These are phyloP conservation scores for Parachaetomium inaequale DNA, from an alignment of 495 filamentous ascomycete species.

Conservation along the genomic window DNA sequence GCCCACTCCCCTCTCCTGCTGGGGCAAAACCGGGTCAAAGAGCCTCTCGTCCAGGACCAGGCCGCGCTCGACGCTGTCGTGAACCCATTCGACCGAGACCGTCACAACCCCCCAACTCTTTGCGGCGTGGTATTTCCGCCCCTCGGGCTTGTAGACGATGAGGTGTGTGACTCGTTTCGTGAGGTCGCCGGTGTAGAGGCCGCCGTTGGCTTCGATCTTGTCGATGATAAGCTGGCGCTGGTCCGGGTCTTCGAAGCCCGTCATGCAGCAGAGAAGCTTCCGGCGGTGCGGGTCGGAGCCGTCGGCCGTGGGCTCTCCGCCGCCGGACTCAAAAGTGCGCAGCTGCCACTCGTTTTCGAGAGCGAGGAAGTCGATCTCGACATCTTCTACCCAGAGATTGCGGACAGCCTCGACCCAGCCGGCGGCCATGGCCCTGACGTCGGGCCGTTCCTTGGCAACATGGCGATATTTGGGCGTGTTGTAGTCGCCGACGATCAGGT, in stretches of 20 bases:
- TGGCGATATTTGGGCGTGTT: slow-evolving; percentile 92
- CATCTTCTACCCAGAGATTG: slow-evolving; percentile 74
- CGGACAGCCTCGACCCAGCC: slow-evolving; percentile 84
- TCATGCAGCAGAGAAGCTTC: slow-evolving; percentile 75
- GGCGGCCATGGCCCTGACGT: slow-evolving; percentile 73
- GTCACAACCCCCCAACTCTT: slow-evolving; percentile 72
- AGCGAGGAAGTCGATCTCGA: slow-evolving; percentile 67
- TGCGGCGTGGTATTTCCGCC: slow-evolving; percentile 86
- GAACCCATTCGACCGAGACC: slow-evolving; percentile 79
- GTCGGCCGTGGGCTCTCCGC: slow-evolving; percentile 28
- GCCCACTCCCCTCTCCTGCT: slow-evolving; percentile 66
- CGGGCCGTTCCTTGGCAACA: slow-evolving; percentile 81
- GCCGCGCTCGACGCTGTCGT: slow-evolving; percentile 81
- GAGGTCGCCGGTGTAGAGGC: slow-evolving; percentile 77
- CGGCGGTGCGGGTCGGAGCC: slow-evolving; percentile 27
- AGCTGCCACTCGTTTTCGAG: slow-evolving; percentile 49
- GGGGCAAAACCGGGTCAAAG: slow-evolving; percentile 70
- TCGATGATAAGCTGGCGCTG: slow-evolving; percentile 63
- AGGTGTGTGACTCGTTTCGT: slow-evolving; percentile 84
- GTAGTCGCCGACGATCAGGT: slow-evolving; percentile 84
- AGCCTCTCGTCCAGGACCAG: slow-evolving; percentile 83
- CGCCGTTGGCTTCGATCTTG: slow-evolving; percentile 64
- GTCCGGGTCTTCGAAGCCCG: slow-evolving; percentile 79
- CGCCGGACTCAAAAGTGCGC: slow-evolving; percentile 40
- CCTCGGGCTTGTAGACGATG: slow-evolving; percentile 70